Percentiles rank a stretch among this genome's conserved stretches.
Conservation (phyloP, 2,329 filamentous ascomycete species). For the Talaromyces piceae region DNA sequence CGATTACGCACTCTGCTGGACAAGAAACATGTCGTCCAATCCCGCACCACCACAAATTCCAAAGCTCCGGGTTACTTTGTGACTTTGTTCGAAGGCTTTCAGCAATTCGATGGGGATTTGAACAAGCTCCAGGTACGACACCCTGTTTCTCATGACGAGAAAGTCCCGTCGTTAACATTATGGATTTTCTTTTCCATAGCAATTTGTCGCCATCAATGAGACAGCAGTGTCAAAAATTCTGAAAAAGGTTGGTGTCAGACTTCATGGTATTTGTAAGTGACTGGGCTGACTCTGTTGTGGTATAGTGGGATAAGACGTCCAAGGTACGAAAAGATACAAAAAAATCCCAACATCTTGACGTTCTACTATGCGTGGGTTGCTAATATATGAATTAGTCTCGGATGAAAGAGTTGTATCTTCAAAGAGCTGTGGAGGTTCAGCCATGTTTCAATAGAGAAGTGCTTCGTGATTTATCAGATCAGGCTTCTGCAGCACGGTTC, state of each 20-base stretch:
- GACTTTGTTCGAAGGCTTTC: constrained; percentile 90
- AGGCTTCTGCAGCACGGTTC: constrained; percentile 90
- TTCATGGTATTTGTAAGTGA: neutral
- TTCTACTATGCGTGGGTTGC: constrained; percentile 16
- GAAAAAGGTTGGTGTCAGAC: constrained; percentile 63
- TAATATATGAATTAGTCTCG: constrained; percentile 57
- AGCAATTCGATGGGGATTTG: constrained; percentile 91
- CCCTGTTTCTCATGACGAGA: neutral
- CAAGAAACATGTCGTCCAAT: constrained; percentile 87
- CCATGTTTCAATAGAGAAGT: constrained; percentile 97
- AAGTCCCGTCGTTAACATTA: neutral
- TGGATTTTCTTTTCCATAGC: constrained; percentile 54
- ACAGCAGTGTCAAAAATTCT: constrained; percentile 97
- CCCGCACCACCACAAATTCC: constrained; percentile 66
- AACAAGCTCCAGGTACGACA: constrained; percentile 70
- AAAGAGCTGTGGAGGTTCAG: constrained; percentile 91
- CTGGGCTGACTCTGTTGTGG: constrained; percentile 10
- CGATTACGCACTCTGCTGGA: constrained; percentile 86
- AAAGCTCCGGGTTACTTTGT: constrained; percentile 90
- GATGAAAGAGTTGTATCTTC: constrained; percentile 95
- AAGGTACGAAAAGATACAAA: constrained; percentile 61
- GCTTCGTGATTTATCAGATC: constrained; percentile 92
- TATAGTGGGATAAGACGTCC: constrained; percentile 93
- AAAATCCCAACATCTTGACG: too few relatives aligned
- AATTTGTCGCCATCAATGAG: constrained; percentile 97